Percentiles rank a stretch among this genome's conserved stretches.
phyloP scores from a whole-genome alignment of 805 yeast genomes.

The Candida jianshihensis region DNA sequence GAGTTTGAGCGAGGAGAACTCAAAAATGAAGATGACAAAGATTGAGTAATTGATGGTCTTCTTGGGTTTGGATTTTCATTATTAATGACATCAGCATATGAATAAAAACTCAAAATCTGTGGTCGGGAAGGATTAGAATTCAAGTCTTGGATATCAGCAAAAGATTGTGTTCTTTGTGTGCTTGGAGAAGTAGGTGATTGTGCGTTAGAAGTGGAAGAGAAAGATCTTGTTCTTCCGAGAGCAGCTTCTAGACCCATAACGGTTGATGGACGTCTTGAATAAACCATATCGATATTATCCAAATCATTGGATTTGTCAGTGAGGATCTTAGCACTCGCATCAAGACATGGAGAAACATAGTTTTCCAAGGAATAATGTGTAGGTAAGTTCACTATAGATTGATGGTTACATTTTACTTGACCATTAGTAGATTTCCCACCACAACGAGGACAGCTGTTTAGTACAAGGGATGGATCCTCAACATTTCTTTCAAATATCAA shows the following conservation, averaged over 20 bases:
- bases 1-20: constrained; percentile 18
- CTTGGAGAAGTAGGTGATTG: constrained; percentile 14
- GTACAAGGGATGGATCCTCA: constrained; percentile 41
- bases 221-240: constrained; percentile 29
- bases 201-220: constrained; percentile 4
- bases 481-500: constrained; percentile 62
- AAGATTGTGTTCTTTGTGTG: constrained; percentile 17
- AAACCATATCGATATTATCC: constrained; percentile 65
- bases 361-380: constrained; percentile 48
- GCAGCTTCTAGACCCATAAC: constrained; percentile 39
- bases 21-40: constrained; percentile 29
- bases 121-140: constrained; percentile 17
- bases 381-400: constrained; percentile 26
- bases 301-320: constrained; percentile 51
- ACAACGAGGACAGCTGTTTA: constrained; percentile 21
- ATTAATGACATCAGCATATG: constrained; percentile 73
- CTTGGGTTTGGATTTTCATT: constrained; percentile 54
- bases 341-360: constrained; percentile 74
- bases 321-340: constrained; percentile 63
- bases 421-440: constrained; percentile 16
- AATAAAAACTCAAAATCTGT: constrained; percentile 43
- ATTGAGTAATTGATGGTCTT: constrained; percentile 50
- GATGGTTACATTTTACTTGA: constrained; percentile 20
- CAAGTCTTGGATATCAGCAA: constrained; percentile 18
- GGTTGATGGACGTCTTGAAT: constrained; percentile 51